Percentiles rank a stretch among this genome's conserved stretches.
Conservation (phyloP, 306 rosid genomes). For the Citrullus colocynthis region DNA sequence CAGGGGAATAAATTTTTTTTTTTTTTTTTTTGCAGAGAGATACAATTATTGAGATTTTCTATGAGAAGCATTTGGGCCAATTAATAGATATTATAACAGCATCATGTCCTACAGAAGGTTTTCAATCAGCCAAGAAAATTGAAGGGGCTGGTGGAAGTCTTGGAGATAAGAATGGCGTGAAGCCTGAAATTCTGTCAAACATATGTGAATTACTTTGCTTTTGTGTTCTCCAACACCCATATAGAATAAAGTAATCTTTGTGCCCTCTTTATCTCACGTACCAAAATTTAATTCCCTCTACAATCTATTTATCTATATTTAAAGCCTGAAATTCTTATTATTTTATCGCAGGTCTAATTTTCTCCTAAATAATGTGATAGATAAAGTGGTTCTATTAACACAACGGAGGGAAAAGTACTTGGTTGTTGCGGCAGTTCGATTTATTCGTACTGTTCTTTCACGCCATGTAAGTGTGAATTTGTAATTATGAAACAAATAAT, state of each 20-base stretch:
- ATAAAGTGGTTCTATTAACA: slow-evolving; percentile 64
- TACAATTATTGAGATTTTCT: slow-evolving; percentile 72
- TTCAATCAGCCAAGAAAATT: slow-evolving; percentile 27
- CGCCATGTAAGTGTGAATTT: slow-evolving; percentile 49
- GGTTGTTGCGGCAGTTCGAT: slow-evolving; percentile 87
- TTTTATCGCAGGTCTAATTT: slow-evolving; percentile 60
- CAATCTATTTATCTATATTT: neutral
- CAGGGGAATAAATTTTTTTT: too few species aligned
- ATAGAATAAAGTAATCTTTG: slow-evolving; percentile 69
- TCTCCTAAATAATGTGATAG: slow-evolving; percentile 54
- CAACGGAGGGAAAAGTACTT: slow-evolving; percentile 70
- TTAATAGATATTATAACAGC: slow-evolving; percentile 61
- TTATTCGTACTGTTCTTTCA: slow-evolving; percentile 66
- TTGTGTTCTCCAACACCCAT: slow-evolving; percentile 88
- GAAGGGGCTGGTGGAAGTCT: slow-evolving; percentile 26
- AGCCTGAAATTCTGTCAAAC: slow-evolving; percentile 83
- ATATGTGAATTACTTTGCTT: slow-evolving; percentile 90
- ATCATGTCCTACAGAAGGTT: slow-evolving; percentile 60
- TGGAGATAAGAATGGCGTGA: slow-evolving; percentile 32
- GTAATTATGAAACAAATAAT: neutral
- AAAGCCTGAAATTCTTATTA: slow-evolving; percentile 1
- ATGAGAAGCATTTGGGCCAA: slow-evolving; percentile 84
- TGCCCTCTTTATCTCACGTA: slow-evolving; percentile 16
- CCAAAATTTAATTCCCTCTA: slow-evolving; percentile 1
- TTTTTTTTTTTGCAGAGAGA: slow-evolving; percentile 45